Evolutionary conservation across 768 basidiomycete species (phyloP), one percentile per base, ranked within the genome.

Genomic region (Termitomyces sp.): DNA sequence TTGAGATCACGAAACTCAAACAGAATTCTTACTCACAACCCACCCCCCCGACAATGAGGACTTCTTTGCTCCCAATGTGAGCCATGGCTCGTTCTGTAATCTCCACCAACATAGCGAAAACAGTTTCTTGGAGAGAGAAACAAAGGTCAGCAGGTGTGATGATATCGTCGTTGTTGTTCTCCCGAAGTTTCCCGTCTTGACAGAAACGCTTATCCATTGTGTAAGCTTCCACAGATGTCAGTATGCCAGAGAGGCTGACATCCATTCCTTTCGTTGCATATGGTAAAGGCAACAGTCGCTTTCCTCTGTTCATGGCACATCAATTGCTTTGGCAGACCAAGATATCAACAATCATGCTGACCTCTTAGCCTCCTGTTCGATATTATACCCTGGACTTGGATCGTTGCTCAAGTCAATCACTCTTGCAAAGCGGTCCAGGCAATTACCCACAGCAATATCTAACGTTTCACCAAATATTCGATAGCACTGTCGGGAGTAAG

Each of bases 251-350:
- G 63, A 99, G 80, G 66, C 94, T 92, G 65, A 98, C 76, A 72
- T 99, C 97, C 97, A 99, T 99, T 34, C 97, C 97, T 71, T 99
- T 99, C 1, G 96, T 99, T 3, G 95, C 83, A 72, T 98, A 99
- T 3, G 97, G 96, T 50, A 99, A 79, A 3, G 88, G 77, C 2
- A 98, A 72, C 2, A 98, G 78, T 15, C 89, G 85, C 69, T 85
- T 91, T 12, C 96, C 96, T 67, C 96, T 97, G 68, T 40, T 32
- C 25, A 51, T 40, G 31, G n/a, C 36, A 8, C 14, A 45, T 59
- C 14, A 29, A 5, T 20, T 45, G 29, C 25, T 17, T 25, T 12
- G 10, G 10, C 12, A 7, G 20, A 9, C 14, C 9, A 15, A 46
- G 57, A 15, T 17, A n/a, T n/a, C 17, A 59, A 50, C 4, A 68